phyloP scores from a whole-genome alignment of 208 protist genomes.

The Crithidia acanthocephali region DNA sequence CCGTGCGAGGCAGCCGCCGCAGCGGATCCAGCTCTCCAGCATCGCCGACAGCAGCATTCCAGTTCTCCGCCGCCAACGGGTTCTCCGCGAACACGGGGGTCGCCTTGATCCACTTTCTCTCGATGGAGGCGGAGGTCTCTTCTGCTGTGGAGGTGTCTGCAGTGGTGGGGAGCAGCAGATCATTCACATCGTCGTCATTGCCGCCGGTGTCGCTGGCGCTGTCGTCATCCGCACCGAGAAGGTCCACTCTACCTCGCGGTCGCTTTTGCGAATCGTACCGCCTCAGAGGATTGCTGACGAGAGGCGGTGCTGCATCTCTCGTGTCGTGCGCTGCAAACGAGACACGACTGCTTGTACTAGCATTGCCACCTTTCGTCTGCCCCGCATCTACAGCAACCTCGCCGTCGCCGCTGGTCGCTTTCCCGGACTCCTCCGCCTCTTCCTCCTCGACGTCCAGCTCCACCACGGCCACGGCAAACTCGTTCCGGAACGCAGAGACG shows the following conservation, averaged over 20 bases:
- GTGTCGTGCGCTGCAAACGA: too few species aligned
- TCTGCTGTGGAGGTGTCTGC: background rate
- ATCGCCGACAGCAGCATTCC: background rate
- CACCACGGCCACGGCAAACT: constrained; percentile 31
- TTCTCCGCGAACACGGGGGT: constrained; percentile 1
- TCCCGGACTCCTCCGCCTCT: background rate
- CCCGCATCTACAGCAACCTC: background rate
- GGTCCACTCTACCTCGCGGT: background rate
- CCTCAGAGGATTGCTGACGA: too few species aligned
- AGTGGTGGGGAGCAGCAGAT: background rate
- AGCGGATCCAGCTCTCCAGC: constrained; percentile 25
- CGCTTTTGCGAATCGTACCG: background rate
- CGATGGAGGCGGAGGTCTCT: background rate
- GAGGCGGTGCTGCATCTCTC: too few species aligned
- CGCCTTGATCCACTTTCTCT: constrained; percentile 2
- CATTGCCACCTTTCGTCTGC: background rate
- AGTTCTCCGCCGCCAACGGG: background rate
- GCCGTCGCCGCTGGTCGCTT: background rate
- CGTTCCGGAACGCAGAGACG: constrained; percentile 19
- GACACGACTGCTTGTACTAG: too few species aligned
- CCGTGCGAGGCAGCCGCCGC: constrained; percentile 23
- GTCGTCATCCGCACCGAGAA: constrained; percentile 16
- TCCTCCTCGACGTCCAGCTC: constrained; percentile 12
- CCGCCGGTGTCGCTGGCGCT: background rate
- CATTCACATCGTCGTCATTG: constrained; percentile 1